Percentiles rank a stretch among this genome's conserved stretches.
Conservation (phyloP, 2,329 filamentous ascomycete species). For the Pseudonectria foliicola region DNA sequence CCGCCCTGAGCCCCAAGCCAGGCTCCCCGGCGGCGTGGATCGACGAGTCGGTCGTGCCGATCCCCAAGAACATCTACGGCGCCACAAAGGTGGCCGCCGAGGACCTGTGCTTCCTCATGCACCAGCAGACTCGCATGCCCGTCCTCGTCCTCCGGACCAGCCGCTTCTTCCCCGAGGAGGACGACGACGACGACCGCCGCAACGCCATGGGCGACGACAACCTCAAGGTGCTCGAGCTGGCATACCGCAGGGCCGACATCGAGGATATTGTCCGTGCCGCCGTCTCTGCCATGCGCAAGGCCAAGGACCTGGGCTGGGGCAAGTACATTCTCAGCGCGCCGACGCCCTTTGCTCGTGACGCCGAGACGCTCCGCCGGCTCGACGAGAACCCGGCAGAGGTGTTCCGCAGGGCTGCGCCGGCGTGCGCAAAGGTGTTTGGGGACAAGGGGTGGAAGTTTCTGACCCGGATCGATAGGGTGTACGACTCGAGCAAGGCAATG, state of each 20-base stretch:
- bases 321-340: conserved; percentile 39
- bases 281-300: conserved; percentile 31
- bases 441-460: conserved; percentile 31
- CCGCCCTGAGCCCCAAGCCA: conserved; percentile 28
- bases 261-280: conserved; percentile 36
- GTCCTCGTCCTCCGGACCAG: conserved; percentile 38
- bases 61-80: conserved; percentile 43
- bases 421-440: conserved; percentile 24
- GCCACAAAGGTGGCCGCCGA: conserved; percentile 42
- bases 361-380: conserved; percentile 25
- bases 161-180: conserved; percentile 42
- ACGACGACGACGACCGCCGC: conserved; percentile 37
- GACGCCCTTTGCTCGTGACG: conserved; percentile 29
- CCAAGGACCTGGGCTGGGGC: conserved; percentile 26
- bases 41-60: conserved; percentile 31
- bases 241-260: conserved; percentile 38
- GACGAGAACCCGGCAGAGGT: conserved; percentile 26
- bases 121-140: conserved; percentile 32
- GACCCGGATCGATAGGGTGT: conserved; percentile 35
- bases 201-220: conserved; percentile 32
- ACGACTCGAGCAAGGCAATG: conserved; percentile 35
- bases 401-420: conserved; percentile 21
- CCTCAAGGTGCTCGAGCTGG: conserved; percentile 40
- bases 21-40: conserved; percentile 37
- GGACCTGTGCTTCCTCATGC: conserved; percentile 37